A percentile compares a stretch with the other conserved stretches of the same genome.
Evolutionary conservation across 73 alveolate species (phyloP).

Genomic region (Paramecium bursaria): DNA sequence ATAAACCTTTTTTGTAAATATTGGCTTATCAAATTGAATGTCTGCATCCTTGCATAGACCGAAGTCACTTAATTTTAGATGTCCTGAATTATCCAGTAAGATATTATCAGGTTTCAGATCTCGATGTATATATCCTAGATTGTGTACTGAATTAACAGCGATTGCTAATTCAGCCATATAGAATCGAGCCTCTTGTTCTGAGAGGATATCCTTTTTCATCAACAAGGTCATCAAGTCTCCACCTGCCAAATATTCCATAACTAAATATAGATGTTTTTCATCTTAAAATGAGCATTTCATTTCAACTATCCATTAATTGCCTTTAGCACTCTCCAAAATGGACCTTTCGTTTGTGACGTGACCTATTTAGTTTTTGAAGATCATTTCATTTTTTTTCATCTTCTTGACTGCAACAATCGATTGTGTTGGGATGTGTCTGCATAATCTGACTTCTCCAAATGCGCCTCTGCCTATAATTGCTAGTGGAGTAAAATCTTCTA

Average conservation of each 20-base stretch:
- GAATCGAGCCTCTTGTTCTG: conserved; percentile 63
- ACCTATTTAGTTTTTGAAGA: conserved; percentile 78
- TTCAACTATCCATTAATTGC: conserved; percentile 69
- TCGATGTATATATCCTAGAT: conserved; percentile 61
- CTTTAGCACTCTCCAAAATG: conserved; percentile 71
- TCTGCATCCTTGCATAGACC: conserved; percentile 67
- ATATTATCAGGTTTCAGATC: conserved; percentile 68
- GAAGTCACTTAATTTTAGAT: conserved; percentile 60
- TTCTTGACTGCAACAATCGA: conserved; percentile 80
- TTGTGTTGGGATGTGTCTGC: conserved; percentile 74
- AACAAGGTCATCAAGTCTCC: conserved; percentile 86
- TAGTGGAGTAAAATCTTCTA: conserved; percentile 69
- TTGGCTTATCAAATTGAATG: neutral
- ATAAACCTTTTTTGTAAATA: no score
- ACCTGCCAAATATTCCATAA: conserved; percentile 86
- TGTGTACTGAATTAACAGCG: conserved; percentile 65
- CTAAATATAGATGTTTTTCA: conserved; percentile 78
- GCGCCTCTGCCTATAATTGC: conserved; percentile 77
- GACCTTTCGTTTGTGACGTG: conserved; percentile 83
- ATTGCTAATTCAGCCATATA: conserved; percentile 64
- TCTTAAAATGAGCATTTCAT: conserved; percentile 75
- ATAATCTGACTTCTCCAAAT: conserved; percentile 81
- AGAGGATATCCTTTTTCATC: conserved; percentile 63
- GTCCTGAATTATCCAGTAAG: conserved; percentile 58
- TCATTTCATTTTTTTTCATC: conserved; percentile 81